Evolutionary conservation across 129 eudicot species (phyloP).

Genomic region (Ambrosia artemisiifolia): DNA sequence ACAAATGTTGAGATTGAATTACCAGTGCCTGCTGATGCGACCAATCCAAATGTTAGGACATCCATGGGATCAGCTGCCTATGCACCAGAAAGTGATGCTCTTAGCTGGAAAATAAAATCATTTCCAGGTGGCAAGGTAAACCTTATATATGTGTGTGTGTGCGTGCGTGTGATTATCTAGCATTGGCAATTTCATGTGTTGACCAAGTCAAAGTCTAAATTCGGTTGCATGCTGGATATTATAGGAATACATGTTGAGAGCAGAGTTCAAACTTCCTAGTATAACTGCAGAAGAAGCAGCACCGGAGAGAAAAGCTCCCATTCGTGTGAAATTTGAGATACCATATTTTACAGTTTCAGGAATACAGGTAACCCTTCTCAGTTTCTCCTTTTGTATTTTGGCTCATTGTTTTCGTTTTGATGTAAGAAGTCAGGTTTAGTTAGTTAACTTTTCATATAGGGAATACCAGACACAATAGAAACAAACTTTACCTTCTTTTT

Average conservation of each 20-base stretch:
- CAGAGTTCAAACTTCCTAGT: constrained; percentile 86
- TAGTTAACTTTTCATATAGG: not conserved
- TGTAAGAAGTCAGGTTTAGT: not conserved
- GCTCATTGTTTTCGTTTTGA: not conserved
- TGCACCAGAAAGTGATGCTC: constrained; percentile 93
- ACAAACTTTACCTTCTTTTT: too few relatives aligned
- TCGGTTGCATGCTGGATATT: constrained; percentile 10
- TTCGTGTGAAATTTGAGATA: constrained; percentile 90
- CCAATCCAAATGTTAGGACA: constrained; percentile 88
- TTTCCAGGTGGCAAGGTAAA: constrained; percentile 97
- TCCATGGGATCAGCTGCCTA: constrained; percentile 96
- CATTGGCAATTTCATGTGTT: not conserved
- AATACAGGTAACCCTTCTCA: constrained; percentile 58
- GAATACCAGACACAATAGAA: not conserved
- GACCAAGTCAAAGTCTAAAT: not conserved
- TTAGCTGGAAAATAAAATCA: constrained; percentile 89
- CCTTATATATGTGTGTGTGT: too few relatives aligned
- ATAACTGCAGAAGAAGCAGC: constrained; percentile 68
- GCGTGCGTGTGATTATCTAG: too few relatives aligned
- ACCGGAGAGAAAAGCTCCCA: constrained; percentile 87
- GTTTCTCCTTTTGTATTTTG: not conserved
- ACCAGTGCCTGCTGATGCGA: constrained; percentile 88
- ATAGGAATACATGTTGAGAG: constrained; percentile 96
- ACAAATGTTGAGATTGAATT: constrained; percentile 93
- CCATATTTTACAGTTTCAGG: constrained; percentile 94